Evolutionary conservation across 2,329 filamentous ascomycete genomes (phyloP).

Genomic region (Pseudogymnoascus sp.): DNA sequence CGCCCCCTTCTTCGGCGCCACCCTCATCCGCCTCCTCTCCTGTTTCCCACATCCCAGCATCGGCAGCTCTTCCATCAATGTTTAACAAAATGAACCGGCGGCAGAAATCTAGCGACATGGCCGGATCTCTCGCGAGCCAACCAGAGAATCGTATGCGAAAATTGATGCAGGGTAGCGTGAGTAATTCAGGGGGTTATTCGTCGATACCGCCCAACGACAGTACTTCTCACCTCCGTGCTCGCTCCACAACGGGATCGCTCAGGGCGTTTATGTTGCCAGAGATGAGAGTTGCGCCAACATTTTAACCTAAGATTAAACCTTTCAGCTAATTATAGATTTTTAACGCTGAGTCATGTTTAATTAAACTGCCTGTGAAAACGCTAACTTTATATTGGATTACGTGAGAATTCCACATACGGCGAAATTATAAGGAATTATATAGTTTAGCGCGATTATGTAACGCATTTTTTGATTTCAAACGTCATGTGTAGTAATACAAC

Average conservation of each 20-base stretch:
- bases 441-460: neutral
- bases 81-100: conserved; percentile 17
- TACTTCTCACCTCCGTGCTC: conserved; percentile 9
- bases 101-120: conserved; percentile 9
- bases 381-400: neutral
- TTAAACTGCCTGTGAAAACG: neutral
- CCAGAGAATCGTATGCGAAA: conserved; percentile 6
- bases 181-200: neutral
- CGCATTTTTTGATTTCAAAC: neutral
- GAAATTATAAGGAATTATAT: neutral
- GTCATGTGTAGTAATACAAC: neutral
- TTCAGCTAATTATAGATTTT: neutral
- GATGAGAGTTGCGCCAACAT: conserved; percentile 14
- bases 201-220: neutral
- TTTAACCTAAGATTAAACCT: conserved; percentile 7
- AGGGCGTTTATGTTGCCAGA: conserved; percentile 16
- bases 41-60: conserved; percentile 6
- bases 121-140: neutral
- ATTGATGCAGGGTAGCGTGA: neutral
- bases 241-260: conserved; percentile 14
- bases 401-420: neutral
- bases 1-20: neutral
- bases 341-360: neutral
- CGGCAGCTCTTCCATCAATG: conserved; percentile 13
- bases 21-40: neutral